Conservation (phyloP, 2,329 filamentous ascomycete genomes). For the Laburnicola sp. region DNA sequence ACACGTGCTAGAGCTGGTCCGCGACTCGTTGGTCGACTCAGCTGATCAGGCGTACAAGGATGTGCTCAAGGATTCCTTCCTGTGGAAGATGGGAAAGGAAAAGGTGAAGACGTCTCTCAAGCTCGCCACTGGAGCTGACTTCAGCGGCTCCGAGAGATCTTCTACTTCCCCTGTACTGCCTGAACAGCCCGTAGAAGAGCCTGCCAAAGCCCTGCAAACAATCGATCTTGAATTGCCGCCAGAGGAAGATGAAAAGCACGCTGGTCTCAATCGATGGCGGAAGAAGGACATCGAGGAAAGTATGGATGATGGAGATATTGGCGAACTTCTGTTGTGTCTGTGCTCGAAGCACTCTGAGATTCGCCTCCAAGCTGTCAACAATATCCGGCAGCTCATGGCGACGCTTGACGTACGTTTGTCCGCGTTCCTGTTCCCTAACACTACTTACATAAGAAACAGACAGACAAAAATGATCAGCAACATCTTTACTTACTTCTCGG, state of each 20-base stretch:
- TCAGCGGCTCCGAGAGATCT: slow-evolving; percentile 41
- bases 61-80: slow-evolving; percentile 39
- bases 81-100: slow-evolving; percentile 45
- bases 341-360: slow-evolving; percentile 75
- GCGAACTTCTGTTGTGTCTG: slow-evolving; percentile 72
- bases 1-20: slow-evolving; percentile 27
- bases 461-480: slow-evolving; percentile 73
- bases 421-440: too few species aligned
- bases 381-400: slow-evolving; percentile 64
- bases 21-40: slow-evolving; percentile 33
- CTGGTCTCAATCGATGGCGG: slow-evolving; percentile 64
- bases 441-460: too few species aligned
- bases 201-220: slow-evolving; percentile 11
- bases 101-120: slow-evolving; percentile 41
- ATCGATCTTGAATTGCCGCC: slow-evolving; percentile 44
- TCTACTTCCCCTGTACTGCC: slow-evolving; percentile 30
- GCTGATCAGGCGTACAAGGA: slow-evolving; percentile 34
- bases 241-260: slow-evolving; percentile 49
- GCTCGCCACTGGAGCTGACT: slow-evolving; percentile 39
- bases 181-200: slow-evolving; percentile 16
- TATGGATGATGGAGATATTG: slow-evolving; percentile 74
- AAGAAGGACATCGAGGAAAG: slow-evolving; percentile 77
- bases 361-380: slow-evolving; percentile 73
- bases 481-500: slow-evolving; percentile 78
- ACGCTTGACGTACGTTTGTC: too few species aligned